phyloP scores from a whole-genome alignment of 2,329 filamentous ascomycete genomes.

The Phymatotrichopsis omnivora region DNA sequence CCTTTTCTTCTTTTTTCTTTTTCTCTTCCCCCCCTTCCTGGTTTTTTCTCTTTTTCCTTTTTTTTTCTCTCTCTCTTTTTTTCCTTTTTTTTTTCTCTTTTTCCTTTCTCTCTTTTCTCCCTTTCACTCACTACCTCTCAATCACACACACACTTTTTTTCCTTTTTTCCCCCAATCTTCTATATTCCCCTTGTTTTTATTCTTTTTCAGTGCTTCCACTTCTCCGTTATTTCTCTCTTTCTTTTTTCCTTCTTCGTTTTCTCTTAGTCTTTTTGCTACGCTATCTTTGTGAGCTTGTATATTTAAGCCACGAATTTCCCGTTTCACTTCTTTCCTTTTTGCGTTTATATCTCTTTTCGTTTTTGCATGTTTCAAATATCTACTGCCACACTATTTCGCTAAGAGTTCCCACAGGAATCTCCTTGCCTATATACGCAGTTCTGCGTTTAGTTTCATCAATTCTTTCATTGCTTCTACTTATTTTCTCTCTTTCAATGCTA shows the following conservation, averaged over 20 bases:
- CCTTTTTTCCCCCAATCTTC: constrained; percentile 14
- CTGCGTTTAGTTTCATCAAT: no score
- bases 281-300: neutral
- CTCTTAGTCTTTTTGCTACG: neutral
- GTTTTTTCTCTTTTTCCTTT: constrained; percentile 8
- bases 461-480: constrained; percentile 30
- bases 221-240: neutral
- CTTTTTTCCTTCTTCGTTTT: neutral
- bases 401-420: no score
- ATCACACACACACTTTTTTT: constrained; percentile 19
- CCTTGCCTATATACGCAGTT: no score
- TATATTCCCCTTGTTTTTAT: constrained; percentile 14
- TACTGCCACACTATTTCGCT: no score
- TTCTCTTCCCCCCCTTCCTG: constrained; percentile 7
- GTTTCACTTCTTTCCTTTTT: constrained; percentile 26
- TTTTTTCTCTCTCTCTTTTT: constrained; percentile 13
- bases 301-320: constrained; percentile 13
- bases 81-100: constrained; percentile 10
- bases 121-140: constrained; percentile 20
- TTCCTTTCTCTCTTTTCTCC: constrained; percentile 6
- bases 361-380: constrained; percentile 32
- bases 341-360: constrained; percentile 26
- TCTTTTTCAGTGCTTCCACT: constrained; percentile 10
- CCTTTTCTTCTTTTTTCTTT: constrained; percentile 7
- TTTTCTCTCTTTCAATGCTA: no score